Evolutionary conservation across 1,139 yeast species (phyloP), one percentile per base, ranked within the genome.

Genomic region (Trichomonascaceae sp.): DNA sequence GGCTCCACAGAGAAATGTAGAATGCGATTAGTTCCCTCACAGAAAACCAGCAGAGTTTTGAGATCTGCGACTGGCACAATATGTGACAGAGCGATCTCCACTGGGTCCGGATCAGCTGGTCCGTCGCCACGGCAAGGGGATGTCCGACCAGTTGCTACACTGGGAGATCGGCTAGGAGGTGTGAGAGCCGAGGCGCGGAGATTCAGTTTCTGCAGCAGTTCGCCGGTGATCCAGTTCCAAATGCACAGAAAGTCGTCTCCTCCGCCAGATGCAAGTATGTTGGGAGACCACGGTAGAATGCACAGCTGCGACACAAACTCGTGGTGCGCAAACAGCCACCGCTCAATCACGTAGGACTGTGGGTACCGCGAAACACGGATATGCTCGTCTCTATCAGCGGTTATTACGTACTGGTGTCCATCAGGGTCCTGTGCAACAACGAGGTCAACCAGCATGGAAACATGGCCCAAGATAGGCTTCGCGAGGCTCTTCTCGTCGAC

Each of bases 351-450:
- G 48, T 64, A 81, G 3, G 89, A 65, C 42, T 78, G 68, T 1
- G 97, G 97, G 47, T 69, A 85, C 43, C 74, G 69, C 3, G 95
- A 73, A n/a, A 92, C 69, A 48, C 93, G 69, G 42, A 92, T 80
- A 54, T 92, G 99, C 56, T 92, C 99, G 56, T 92, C 99, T 58
- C 98, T 71, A 56, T 92, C 99, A 27, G 89, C 76, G 2, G 93
- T 77, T 39, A 89, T 65, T 16, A 87, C 56, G 42, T 60, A 80
- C 43, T 71, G 67, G 37, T 69, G 64, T 16, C 64, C 68, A 5
- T 49, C 46, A 13, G 60, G 52, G 31, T 63, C 52, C 27, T 60
- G 56, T 3, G 63, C 62, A 14, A 72, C 58, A 13, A 71, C 62
- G 6, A 84, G 67, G 44, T 76, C 85, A 17, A 93, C 81, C 43